phyloP scores from a whole-genome alignment of 805 yeast species.

The Saccharomycopsis malanga region DNA sequence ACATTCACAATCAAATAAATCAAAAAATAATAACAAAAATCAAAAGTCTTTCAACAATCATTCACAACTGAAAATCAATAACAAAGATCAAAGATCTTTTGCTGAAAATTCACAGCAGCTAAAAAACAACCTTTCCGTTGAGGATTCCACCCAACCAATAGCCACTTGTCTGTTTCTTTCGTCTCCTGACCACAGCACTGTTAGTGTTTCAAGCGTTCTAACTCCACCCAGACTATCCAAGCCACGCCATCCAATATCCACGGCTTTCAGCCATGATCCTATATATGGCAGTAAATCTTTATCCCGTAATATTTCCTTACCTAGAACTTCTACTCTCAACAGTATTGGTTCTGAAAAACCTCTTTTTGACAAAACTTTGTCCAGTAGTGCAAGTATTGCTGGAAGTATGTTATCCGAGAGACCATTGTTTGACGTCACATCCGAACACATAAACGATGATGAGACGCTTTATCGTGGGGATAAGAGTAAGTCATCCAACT shows the following conservation, averaged over 20 bases:
- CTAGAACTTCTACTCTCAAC: not conserved
- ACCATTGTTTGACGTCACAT: slow-evolving; percentile 11
- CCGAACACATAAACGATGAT: slow-evolving; percentile 7
- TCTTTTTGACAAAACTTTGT: not conserved
- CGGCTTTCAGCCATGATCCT: slow-evolving; percentile 14
- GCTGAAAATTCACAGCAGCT: too few relatives aligned
- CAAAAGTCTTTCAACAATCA: too few relatives aligned
- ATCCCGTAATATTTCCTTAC: not conserved
- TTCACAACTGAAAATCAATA: too few relatives aligned
- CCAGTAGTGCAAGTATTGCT: slow-evolving; percentile 13
- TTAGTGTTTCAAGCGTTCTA: slow-evolving; percentile 8
- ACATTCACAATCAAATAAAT: too few relatives aligned
- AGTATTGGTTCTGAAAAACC: slow-evolving; percentile 16
- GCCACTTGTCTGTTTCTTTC: slow-evolving; percentile 6
- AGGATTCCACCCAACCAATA: slow-evolving; percentile 1
- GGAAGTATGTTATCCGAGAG: slow-evolving; percentile 17
- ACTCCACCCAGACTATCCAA: slow-evolving; percentile 1
- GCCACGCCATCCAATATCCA: slow-evolving; percentile 1
- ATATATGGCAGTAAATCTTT: not conserved
- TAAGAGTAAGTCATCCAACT: slow-evolving; percentile 11
- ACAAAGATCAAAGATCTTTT: too few relatives aligned
- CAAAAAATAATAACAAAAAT: too few relatives aligned
- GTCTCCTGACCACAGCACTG: slow-evolving; percentile 1
- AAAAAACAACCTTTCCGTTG: not conserved
- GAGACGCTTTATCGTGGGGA: slow-evolving; percentile 1